Base-by-base conservation (phyloP, 345 rosid species). In the Hirschfeldia incana region DNA sequence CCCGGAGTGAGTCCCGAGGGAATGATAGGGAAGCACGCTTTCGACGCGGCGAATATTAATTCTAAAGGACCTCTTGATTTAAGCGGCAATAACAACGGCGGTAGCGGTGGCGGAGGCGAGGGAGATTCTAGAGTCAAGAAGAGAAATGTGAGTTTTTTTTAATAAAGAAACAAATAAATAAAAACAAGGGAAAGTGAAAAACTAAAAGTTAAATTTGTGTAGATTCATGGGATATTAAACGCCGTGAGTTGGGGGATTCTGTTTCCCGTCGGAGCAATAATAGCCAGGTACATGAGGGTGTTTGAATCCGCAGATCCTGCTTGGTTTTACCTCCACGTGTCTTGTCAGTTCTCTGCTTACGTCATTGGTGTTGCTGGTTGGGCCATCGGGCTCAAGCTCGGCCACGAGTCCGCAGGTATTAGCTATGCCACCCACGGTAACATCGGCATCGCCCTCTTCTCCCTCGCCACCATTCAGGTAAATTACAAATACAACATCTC, bases 371-470 rank as follows among this genome's bases (percentile, higher is more conserved):
- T 89, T 66, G 89, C 98, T 28, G 98, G 98, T 1, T 94, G 97
- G 98, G 92, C 80, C 67, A 92, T 92, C 10, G 97, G 98, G n/a
- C 67, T 94, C 42, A 92, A 92, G 78, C 93, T 94, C n/a, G 96
- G 98, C 13, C 70, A 83, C 7, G 88, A 94, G 79, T 92, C 97
- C 2, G 13, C 71, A 3, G 93, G 89, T 5, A 21, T 87, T 26
- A 63, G 34, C 1, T 87, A 26, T 61, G 4, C 79, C 0, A 9
- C 4, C 34, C 98, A 94, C 69, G 86, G 97, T 21, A 84, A 85
- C 21, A 86, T 94, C 4, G 98, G 98, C 55, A 89, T 91, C 8
- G 80, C 90, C 49, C 92, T 93, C 57, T 90, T 91, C 83, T 28
- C 83, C 67, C 51, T 91, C 2, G 93, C 95, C 57, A 90, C 97